These are phyloP conservation scores for Dothideomycetidae sp. DNA, from an alignment of 2,329 filamentous ascomycete species.

Conservation along the genomic window DNA sequence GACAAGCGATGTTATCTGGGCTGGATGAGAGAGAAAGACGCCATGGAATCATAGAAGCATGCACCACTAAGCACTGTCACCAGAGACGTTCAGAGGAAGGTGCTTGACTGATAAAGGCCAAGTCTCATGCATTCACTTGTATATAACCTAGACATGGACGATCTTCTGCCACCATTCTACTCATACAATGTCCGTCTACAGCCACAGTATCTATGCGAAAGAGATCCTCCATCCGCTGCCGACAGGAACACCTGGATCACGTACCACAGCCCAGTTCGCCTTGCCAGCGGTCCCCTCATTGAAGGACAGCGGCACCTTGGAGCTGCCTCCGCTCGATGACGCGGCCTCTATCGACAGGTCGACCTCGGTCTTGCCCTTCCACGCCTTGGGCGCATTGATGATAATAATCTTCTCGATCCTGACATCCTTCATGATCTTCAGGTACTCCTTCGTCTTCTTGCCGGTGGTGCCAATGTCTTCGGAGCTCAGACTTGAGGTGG, in stretches of 20 bases:
- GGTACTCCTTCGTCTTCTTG: constrained; percentile 55
- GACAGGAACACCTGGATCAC: constrained; percentile 48
- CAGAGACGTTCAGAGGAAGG: no score
- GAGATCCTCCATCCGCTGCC: constrained; percentile 50
- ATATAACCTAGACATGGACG: no score
- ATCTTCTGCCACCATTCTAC: no score
- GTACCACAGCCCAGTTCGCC: constrained; percentile 49
- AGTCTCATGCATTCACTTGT: no score
- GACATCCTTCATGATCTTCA: constrained; percentile 66
- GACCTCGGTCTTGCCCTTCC: constrained; percentile 50
- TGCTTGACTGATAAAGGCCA: no score
- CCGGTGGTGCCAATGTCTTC: constrained; percentile 46
- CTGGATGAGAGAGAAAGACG: no score
- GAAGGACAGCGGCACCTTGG: constrained; percentile 46
- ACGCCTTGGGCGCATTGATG: constrained; percentile 60
- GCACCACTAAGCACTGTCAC: no score
- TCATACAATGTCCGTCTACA: no score
- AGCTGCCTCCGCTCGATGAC: constrained; percentile 28
- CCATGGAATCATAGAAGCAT: no score
- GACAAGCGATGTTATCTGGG: no score
- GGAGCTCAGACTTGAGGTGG: constrained; percentile 47
- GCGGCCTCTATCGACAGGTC: constrained; percentile 48
- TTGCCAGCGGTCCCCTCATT: constrained; percentile 37
- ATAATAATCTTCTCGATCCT: constrained; percentile 72
- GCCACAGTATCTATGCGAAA: constrained; percentile 24